Evolutionary conservation across 805 yeast species (phyloP).

Genomic region (Saturnispora sanitii): DNA sequence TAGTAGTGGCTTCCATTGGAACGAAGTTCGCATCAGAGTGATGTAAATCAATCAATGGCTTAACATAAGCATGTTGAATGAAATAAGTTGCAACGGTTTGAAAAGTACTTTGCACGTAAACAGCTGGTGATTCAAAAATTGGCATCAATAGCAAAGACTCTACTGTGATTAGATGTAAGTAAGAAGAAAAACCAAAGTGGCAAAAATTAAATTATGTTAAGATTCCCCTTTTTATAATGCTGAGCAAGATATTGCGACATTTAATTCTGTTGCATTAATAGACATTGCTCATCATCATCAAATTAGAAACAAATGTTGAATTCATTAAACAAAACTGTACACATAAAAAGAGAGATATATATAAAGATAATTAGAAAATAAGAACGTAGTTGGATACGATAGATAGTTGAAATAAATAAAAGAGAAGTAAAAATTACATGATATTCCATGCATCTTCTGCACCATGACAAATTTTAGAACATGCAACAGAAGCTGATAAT

Average conservation of each 20-base stretch:
- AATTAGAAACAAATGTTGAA: slow-evolving; percentile 5
- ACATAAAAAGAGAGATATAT: neutral
- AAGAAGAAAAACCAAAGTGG: neutral
- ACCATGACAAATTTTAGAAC: slow-evolving; percentile 97
- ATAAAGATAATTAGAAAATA: neutral
- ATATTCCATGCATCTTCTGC: slow-evolving; percentile 98
- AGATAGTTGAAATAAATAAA: neutral
- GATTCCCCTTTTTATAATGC: neutral
- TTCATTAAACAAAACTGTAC: slow-evolving; percentile 3
- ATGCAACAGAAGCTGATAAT: slow-evolving; percentile 93
- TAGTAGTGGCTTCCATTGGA: slow-evolving; percentile 34
- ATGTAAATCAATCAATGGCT: slow-evolving; percentile 31
- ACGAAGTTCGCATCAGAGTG: slow-evolving; percentile 31
- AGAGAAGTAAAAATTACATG: slow-evolving; percentile 22
- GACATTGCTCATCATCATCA: too few species aligned
- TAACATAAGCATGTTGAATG: slow-evolving; percentile 33
- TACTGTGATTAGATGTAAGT: neutral
- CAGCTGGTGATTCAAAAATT: slow-evolving; percentile 39
- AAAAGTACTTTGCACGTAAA: slow-evolving; percentile 32
- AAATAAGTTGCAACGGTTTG: slow-evolving; percentile 33
- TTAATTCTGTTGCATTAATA: neutral
- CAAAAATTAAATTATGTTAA: neutral
- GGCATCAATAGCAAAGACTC: slow-evolving; percentile 23
- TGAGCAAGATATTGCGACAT: too few species aligned
- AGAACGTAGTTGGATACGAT: slow-evolving; percentile 7